A percentile compares a stretch with the other conserved stretches of the same genome.
Conservation (phyloP, 192 early-diverging fungal species). For the Entomortierella chlamydospora region DNA sequence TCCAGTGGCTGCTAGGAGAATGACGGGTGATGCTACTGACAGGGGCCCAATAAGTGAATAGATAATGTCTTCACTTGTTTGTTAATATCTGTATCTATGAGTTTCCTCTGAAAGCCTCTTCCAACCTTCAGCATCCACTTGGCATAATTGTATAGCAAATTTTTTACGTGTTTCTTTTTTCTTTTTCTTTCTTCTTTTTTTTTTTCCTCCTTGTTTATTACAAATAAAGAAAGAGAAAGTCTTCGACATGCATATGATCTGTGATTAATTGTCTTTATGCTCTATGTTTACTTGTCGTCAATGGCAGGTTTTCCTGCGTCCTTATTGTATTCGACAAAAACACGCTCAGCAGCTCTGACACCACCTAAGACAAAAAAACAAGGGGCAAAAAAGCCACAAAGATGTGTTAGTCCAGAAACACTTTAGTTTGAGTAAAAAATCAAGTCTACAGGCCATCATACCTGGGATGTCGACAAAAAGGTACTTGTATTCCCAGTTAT, state of each 20-base stretch:
- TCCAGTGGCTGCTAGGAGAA: not conserved
- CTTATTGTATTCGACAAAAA: conserved; percentile 58
- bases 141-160: not conserved
- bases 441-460: not conserved
- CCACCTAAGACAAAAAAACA: conserved; percentile 32
- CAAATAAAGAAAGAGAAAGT: too few species aligned
- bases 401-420: not conserved
- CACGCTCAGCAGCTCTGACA: conserved; percentile 53
- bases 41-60: not conserved
- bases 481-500: conserved; percentile 64
- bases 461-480: conserved; percentile 68
- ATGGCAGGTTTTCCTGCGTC: conserved; percentile 46
- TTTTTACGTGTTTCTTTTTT: not conserved
- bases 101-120: too few species aligned
- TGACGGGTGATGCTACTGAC: not conserved
- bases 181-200: not conserved
- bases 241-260: too few species aligned
- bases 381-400: not conserved
- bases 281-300: conserved; percentile 27
- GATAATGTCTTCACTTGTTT: too few species aligned
- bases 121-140: not conserved
- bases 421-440: not conserved
- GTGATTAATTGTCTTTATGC: too few species aligned
- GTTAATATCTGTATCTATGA: too few species aligned
- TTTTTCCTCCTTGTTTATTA: not conserved